Base-by-base conservation (phyloP, 1,284 basidiomycete genomes). In the Boletus calvinii region DNA sequence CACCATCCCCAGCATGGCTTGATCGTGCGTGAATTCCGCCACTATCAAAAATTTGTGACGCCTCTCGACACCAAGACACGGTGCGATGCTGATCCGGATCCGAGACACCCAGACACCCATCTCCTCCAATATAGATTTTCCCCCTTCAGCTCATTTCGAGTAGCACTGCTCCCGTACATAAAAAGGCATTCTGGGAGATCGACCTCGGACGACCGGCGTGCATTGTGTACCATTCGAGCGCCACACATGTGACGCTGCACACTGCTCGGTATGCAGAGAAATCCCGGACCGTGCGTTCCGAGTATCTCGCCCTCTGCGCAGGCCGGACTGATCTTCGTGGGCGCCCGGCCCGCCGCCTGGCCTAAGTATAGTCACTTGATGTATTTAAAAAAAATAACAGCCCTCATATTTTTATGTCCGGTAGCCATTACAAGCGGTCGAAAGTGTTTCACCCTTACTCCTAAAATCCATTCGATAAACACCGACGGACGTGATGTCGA, bases 361-460 rank as follows among this genome's bases (percentile, higher is more conserved):
- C 5, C 22, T 5, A 31, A 37, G n/a, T 18, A 20, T 13, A n/a
- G 22, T 41, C 20, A 20, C 13, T 29, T 22, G 38, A 18, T 46
- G 1, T 43, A 30, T 44, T 40, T 39, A 40, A 40, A 30, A 26
- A 22, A 26, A 26, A 7, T 30, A 26, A 9, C 22, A 18, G 2
- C 32, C 26, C 26, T 4, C 26, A 26, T 26, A 26, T 26, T 26
- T 26, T 26, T 26, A 8, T 26, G 7, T 6, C 26, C 6, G 22
- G 20, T 11, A 32, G 52, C 32, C 31, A 22, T 42, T 38, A 20
- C 37, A 15, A 18, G 13, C 29, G 15, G 6, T 35, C 30, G n/a
- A 29, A 22, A 4, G 7, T 31, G 48, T 40, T 39, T 61, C 52
- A 54, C 15, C 26, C 22, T 10, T 18, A 15, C 18, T 20, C 22